Base-by-base conservation (phyloP, 345 rosid species). In the Syzygium aromaticum region DNA sequence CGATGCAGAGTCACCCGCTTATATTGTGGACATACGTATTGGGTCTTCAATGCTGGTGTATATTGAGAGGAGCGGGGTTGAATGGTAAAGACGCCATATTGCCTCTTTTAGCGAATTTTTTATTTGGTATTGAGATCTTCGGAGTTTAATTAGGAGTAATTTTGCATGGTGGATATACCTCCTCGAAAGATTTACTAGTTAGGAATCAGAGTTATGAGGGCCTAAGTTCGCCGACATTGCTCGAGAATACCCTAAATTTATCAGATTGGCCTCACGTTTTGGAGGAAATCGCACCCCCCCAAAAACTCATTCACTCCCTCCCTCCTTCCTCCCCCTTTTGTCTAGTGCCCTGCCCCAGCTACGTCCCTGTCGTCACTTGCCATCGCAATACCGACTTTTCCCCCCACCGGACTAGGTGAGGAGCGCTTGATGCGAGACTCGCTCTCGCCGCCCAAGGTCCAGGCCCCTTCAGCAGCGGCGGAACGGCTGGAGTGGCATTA, bases 151-250 rank as follows among this genome's bases (percentile, higher is more conserved):
- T 38, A 1, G 27, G 82, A 49, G 5, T 73, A 5, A 19, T 33
- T 40, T 33, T 73, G 40, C 27, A 19, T 11, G 0, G 25, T 38
- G 49, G 25, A 38, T 4, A 11, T 6, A 73, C 25, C 80, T 9
- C 7, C 49, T 73, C 10, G 0, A 33, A 33, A 33, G 25, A 67
- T 19, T 33, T 19, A 22, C 10, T 11, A 17, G 13, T 33, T 67
- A 33, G 25, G 46, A 4, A 23, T 22, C 27, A 11, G 27, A 54
- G 2, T 54, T 22, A 54, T 22, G 53, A n/a, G 73, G 9, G 2
- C 21, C 7, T 4, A 2, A n/a, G 13, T 59, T 27, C 15, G 0
- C 12, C 7, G 1, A 27, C 0, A 25, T 59, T 1, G 0, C 3
- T 64, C 9, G 12, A 64, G 22, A 22, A 30, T 7, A 16, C 23